These are phyloP conservation scores for Prototheca stagnorum DNA, from an alignment of 163 green algal genomes.

Conservation along the genomic window DNA sequence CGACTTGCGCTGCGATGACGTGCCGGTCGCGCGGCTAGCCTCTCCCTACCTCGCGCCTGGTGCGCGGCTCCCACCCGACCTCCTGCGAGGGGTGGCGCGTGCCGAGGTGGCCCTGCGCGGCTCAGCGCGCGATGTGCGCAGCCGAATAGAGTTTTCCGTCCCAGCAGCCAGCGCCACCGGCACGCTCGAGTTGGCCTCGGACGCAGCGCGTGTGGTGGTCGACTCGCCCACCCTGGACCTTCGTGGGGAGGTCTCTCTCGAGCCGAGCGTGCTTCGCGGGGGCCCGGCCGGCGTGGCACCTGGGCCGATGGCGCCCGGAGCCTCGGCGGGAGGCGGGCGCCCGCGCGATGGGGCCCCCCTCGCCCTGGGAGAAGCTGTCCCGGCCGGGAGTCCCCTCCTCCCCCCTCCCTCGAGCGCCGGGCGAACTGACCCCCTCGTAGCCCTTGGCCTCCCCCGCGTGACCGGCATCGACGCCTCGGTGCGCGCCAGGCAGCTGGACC, in stretches of 20 bases:
- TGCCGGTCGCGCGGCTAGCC: constrained; percentile 40
- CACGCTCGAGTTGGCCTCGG: constrained; percentile 8
- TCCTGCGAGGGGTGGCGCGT: constrained; percentile 28
- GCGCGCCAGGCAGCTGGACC: constrained; percentile 56
- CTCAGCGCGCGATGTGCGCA: constrained; percentile 42
- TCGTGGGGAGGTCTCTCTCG: constrained; percentile 23
- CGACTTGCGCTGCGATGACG: constrained; percentile 21
- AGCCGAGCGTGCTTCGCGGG: constrained; percentile 18
- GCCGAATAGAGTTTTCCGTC: constrained; percentile 12
- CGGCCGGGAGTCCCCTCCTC: too few relatives aligned
- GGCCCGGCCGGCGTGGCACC: constrained; percentile 23
- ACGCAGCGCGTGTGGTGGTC: constrained; percentile 8
- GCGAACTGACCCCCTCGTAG: too few relatives aligned
- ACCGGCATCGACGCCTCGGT: too few relatives aligned
- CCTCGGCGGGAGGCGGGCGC: constrained; percentile 22
- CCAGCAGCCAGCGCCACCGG: constrained; percentile 2
- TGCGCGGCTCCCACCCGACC: constrained; percentile 20
- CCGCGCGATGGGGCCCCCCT: constrained; percentile 19
- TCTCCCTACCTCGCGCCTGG: constrained; percentile 36
- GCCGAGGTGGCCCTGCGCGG: constrained; percentile 44
- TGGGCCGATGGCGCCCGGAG: constrained; percentile 34
- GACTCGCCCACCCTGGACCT: constrained; percentile 28
- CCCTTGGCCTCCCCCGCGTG: too few relatives aligned
- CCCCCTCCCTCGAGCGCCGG: too few relatives aligned
- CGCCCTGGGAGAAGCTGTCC: constrained; percentile 24